Conservation (phyloP, 148 eudicot genomes). For the Silene conica region DNA sequence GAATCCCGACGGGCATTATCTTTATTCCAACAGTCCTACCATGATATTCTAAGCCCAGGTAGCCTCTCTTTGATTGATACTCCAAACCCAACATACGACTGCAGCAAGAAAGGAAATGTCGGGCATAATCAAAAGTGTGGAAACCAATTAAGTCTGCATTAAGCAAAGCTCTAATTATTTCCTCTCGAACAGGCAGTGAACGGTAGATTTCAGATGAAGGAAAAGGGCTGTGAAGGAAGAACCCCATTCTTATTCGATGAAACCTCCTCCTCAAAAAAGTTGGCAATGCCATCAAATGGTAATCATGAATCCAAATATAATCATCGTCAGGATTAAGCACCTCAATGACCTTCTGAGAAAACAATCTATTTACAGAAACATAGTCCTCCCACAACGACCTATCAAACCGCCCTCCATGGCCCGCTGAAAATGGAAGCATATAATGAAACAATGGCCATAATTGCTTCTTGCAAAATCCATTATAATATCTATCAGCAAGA, state of each 20-base stretch:
- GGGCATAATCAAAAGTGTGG: conserved; percentile 45
- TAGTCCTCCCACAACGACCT: conserved; percentile 46
- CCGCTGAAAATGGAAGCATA: conserved; percentile 40
- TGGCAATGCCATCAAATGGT: conserved; percentile 42
- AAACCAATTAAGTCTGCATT: conserved; percentile 45
- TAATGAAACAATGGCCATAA: conserved; percentile 49
- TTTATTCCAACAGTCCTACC: conserved; percentile 44
- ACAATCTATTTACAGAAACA: conserved; percentile 40
- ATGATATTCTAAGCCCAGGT: conserved; percentile 40
- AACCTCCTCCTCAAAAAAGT: conserved; percentile 41
- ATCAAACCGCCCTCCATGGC: conserved; percentile 41
- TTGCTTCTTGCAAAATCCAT: conserved; percentile 44
- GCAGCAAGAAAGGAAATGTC: conserved; percentile 49
- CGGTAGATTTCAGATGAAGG: conserved; percentile 45
- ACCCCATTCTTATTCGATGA: conserved; percentile 41
- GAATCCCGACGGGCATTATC: conserved; percentile 47
- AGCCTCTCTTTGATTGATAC: conserved; percentile 43
- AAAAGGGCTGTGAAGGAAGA: conserved; percentile 43
- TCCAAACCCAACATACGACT: conserved; percentile 49
- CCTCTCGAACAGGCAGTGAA: conserved; percentile 42
- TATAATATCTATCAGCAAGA: conserved; percentile 30
- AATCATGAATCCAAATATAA: conserved; percentile 50
- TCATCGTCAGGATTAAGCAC: conserved; percentile 43
- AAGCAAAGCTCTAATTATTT: conserved; percentile 38
- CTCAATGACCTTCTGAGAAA: conserved; percentile 41